A percentile compares a stretch with the other conserved stretches of the same genome.
These are phyloP conservation scores for Monosporozyma unispora DNA, from an alignment of 805 yeast genomes.

Conservation along the genomic window DNA sequence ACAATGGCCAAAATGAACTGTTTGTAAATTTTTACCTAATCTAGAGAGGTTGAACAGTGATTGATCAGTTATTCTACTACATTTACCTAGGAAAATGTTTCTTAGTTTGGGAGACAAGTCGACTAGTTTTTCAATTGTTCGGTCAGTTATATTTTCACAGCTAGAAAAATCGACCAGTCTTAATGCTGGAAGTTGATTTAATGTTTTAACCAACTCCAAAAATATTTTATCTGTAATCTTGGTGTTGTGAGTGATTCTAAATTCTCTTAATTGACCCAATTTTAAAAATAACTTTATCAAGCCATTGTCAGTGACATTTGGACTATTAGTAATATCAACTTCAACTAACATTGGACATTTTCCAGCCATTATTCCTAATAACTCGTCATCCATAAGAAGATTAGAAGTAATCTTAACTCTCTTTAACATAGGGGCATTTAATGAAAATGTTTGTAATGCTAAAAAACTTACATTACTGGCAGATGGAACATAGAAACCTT, in stretches of 20 bases:
- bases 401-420: conserved; percentile 77
- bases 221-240: conserved; percentile 64
- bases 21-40: conserved; percentile 73
- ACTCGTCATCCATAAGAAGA: conserved; percentile 51
- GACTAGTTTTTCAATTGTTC: conserved; percentile 63
- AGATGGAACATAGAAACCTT: conserved; percentile 84
- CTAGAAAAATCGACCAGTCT: conserved; percentile 80
- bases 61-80: conserved; percentile 76
- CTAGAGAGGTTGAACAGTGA: conserved; percentile 62
- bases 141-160: conserved; percentile 74
- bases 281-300: conserved; percentile 48
- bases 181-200: conserved; percentile 46
- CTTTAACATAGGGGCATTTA: conserved; percentile 63
- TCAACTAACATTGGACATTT: conserved; percentile 78
- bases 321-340: conserved; percentile 78
- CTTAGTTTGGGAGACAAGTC: conserved; percentile 74
- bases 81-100: conserved; percentile 82
- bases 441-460: conserved; percentile 51
- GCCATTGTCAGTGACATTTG: conserved; percentile 58
- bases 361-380: conserved; percentile 51
- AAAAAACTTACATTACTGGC: conserved; percentile 62
- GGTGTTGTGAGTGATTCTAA: conserved; percentile 66
- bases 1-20: conserved; percentile 92
- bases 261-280: conserved; percentile 70
- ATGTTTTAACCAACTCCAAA: conserved; percentile 19